Percentiles rank a stretch among this genome's conserved stretches.
phyloP scores from a whole-genome alignment of 2,329 filamentous ascomycete species.

The Cadophora gregata region DNA sequence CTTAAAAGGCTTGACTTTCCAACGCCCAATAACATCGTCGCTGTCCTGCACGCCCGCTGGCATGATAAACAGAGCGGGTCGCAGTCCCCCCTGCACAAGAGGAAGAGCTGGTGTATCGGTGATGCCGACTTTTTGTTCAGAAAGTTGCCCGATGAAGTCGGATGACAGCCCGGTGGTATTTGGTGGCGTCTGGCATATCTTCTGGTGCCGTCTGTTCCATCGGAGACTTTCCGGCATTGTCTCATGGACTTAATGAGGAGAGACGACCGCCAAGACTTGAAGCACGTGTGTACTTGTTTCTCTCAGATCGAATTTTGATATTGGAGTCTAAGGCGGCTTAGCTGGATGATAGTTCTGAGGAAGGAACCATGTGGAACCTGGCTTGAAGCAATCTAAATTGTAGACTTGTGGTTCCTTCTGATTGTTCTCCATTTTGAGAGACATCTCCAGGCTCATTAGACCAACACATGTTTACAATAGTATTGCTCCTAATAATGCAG shows the following conservation, averaged over 20 bases:
- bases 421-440: background rate
- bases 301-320: background rate
- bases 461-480: conserved; percentile 4
- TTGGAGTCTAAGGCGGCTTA: background rate
- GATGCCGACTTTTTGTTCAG: background rate
- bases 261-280: conserved; percentile 6
- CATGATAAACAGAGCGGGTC: background rate
- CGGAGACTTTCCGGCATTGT: background rate
- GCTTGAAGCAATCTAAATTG: too few relatives aligned
- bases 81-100: conserved; percentile 3
- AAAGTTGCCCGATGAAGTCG: background rate
- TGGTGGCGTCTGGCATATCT: background rate
- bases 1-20: conserved; percentile 14
- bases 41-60: background rate
- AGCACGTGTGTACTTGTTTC: background rate
- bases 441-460: conserved; percentile 4
- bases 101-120: background rate
- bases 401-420: too few relatives aligned
- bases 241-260: background rate
- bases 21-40: background rate
- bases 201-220: conserved; percentile 1
- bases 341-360: background rate
- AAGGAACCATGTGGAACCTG: background rate
- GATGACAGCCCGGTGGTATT: background rate
- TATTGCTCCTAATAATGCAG: background rate